Conservation (phyloP, 192 early-diverging fungal genomes). For the Rhizoclosmatium globosum region DNA sequence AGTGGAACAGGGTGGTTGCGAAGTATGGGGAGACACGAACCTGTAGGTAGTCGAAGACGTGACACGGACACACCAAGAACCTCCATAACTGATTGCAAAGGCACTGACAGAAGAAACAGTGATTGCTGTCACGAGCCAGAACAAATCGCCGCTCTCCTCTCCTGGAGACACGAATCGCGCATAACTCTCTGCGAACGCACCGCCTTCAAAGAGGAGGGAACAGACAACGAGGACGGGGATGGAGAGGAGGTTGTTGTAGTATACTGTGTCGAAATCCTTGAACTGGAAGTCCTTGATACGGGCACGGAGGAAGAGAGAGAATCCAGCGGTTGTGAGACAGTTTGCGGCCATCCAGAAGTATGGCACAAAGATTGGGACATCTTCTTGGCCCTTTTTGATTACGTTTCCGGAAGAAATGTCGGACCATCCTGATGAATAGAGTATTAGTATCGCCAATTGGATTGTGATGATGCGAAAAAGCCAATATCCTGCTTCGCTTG, state of each 20-base stretch:
- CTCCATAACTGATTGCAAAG: constrained; percentile 89
- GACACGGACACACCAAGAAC: constrained; percentile 83
- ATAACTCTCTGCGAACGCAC: constrained; percentile 31
- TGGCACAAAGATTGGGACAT: constrained; percentile 32
- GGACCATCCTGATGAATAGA: constrained; percentile 39
- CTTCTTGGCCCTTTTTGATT: constrained; percentile 39
- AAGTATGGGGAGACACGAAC: constrained; percentile 22
- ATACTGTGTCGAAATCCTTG: constrained; percentile 98
- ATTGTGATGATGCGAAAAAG: too few species aligned
- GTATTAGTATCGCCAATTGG: too few species aligned
- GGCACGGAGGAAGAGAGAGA: constrained; percentile 90
- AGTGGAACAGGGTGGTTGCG: too few species aligned
- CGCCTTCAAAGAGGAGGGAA: constrained; percentile 49
- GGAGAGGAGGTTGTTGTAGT: constrained; percentile 94
- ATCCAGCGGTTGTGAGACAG: constrained; percentile 88
- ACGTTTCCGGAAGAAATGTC: constrained; percentile 48
- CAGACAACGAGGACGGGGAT: constrained; percentile 69
- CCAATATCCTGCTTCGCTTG: too few species aligned
- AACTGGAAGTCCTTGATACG: constrained; percentile 90
- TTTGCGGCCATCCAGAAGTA: constrained; percentile 90
- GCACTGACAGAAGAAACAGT: constrained; percentile 81
- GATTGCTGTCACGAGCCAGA: constrained; percentile 65
- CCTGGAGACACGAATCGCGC: constrained; percentile 45
- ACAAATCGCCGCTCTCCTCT: constrained; percentile 28
- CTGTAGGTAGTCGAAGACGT: constrained; percentile 66